phyloP scores from a whole-genome alignment of 1,139 yeast species.

The Yamadazyma blattariae region DNA sequence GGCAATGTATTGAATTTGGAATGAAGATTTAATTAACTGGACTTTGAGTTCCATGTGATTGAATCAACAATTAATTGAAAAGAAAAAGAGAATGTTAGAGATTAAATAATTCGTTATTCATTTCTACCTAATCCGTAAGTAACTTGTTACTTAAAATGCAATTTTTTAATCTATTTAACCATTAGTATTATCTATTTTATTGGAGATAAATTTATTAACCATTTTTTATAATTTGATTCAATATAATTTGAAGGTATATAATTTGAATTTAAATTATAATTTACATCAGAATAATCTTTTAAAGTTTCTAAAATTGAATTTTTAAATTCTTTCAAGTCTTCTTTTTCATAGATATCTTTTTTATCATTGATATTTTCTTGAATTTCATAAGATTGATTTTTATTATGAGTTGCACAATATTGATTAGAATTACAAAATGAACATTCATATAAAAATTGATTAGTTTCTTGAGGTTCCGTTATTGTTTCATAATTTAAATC shows the following conservation, averaged over 20 bases:
- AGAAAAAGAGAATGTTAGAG: too few relatives aligned
- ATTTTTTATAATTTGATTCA: conserved; percentile 26
- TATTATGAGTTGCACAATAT: conserved; percentile 5
- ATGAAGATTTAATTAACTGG: too few relatives aligned
- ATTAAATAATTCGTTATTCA: too few relatives aligned
- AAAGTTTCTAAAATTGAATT: conserved; percentile 8
- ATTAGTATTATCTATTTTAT: too few relatives aligned
- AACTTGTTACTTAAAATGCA: too few relatives aligned
- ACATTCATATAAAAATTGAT: conserved; percentile 13
- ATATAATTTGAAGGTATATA: conserved; percentile 9
- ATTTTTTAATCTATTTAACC: too few relatives aligned
- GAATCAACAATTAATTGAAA: too few relatives aligned
- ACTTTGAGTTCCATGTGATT: too few relatives aligned
- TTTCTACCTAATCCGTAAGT: too few relatives aligned
- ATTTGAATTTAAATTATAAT: too few relatives aligned
- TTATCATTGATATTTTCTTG: not conserved
- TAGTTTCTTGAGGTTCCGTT: conserved; percentile 2
- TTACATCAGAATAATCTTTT: conserved; percentile 4
- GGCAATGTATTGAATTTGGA: too few relatives aligned
- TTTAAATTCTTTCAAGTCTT: not conserved
- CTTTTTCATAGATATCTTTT: not conserved
- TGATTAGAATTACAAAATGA: conserved; percentile 11
- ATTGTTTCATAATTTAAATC: conserved; percentile 4
- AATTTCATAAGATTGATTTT: not conserved
- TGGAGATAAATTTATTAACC: conserved; percentile 21